Evolutionary conservation across 2,329 filamentous ascomycete genomes (phyloP).

Genomic region (Emergomyces orientalis): DNA sequence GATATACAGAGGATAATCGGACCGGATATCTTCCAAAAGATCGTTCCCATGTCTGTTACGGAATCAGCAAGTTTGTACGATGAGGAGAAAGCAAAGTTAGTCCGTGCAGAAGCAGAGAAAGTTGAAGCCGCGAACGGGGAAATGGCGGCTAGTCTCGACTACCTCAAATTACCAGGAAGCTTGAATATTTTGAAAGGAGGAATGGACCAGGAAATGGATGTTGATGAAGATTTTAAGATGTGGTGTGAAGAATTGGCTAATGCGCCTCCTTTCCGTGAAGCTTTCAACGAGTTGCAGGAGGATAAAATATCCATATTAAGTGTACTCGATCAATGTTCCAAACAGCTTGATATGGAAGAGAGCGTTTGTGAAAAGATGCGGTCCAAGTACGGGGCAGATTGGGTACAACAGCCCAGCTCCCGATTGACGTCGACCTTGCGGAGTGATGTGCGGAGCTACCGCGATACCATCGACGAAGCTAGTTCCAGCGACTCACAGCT

Average conservation of each 20-base stretch:
- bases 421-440: constrained; percentile 79
- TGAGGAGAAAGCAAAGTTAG: constrained; percentile 93
- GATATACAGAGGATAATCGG: constrained; percentile 96
- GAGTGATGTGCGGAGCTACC: constrained; percentile 78
- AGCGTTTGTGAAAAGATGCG: constrained; percentile 99
- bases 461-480: constrained; percentile 82
- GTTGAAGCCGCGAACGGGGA: constrained; percentile 89
- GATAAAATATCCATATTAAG: constrained; percentile 67
- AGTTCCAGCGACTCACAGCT: constrained; percentile 76
- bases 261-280: constrained; percentile 66
- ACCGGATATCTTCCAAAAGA: constrained; percentile 92
- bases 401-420: constrained; percentile 94
- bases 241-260: constrained; percentile 92
- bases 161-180: constrained; percentile 79
- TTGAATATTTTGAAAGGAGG: constrained; percentile 88
- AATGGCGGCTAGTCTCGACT: constrained; percentile 91
- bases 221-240: constrained; percentile 81
- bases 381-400: constrained; percentile 89
- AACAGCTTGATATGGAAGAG: constrained; percentile 92
- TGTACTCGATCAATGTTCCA: constrained; percentile 68
- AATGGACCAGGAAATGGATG: constrained; percentile 76
- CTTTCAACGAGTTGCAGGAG: constrained; percentile 68
- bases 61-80: constrained; percentile 96
- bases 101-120: constrained; percentile 85
- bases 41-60: constrained; percentile 90